phyloP scores from a whole-genome alignment of 306 rosid genomes.

The Gynostemma pentaphyllum region DNA sequence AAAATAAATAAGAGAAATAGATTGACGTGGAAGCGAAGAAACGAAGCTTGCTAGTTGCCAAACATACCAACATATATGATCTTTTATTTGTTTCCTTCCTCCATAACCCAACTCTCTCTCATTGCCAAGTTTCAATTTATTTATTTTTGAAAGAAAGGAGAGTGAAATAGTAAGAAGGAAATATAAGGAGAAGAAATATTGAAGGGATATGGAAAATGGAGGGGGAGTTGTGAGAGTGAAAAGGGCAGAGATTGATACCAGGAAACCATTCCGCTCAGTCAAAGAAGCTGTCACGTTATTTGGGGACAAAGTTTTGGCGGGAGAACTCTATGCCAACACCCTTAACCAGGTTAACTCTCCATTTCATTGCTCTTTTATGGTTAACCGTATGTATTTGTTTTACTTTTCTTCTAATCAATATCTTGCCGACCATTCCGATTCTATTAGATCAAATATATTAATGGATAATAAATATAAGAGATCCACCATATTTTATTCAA shows the following conservation, averaged over 20 bases:
- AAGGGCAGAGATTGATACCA: constrained; percentile 10
- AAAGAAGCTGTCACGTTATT: constrained; percentile 85
- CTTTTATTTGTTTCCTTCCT: not conserved
- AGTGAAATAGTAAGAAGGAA: too few relatives aligned
- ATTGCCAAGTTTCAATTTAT: constrained; percentile 5
- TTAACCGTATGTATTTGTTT: too few relatives aligned
- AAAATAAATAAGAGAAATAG: constrained; percentile 41
- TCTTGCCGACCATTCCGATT: too few relatives aligned
- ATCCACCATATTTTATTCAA: too few relatives aligned
- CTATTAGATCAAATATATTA: too few relatives aligned
- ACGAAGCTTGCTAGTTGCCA: constrained; percentile 36
- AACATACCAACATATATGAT: not conserved
- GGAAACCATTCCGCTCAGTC: constrained; percentile 67
- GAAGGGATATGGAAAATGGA: constrained; percentile 9
- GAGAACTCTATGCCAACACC: constrained; percentile 52
- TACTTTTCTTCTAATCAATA: too few relatives aligned
- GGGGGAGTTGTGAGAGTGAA: constrained; percentile 13
- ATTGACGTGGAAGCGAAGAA: constrained; percentile 99
- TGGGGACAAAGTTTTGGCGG: constrained; percentile 75
- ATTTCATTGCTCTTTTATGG: too few relatives aligned
- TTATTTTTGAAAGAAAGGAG: not conserved
- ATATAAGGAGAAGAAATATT: too few relatives aligned
- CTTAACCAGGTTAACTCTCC: constrained; percentile 49
- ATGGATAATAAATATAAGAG: too few relatives aligned
- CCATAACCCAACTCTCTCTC: constrained; percentile 1